Conservation (phyloP, 2,329 filamentous ascomycete genomes). For the Cadophora gregata region DNA sequence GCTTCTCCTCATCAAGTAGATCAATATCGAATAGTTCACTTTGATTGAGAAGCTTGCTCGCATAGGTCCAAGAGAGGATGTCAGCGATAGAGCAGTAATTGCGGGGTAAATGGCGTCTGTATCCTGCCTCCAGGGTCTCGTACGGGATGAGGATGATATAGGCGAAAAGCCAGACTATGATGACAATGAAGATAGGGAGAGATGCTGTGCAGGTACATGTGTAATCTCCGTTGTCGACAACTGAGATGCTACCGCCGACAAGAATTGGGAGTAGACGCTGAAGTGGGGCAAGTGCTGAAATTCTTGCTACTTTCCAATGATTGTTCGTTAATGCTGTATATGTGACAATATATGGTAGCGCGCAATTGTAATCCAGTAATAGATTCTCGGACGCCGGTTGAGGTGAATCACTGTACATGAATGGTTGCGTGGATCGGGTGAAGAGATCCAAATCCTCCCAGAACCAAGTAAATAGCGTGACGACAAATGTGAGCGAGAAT, state of each 20-base stretch:
- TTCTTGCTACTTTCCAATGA: conserved; percentile 11
- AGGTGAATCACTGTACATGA: not conserved
- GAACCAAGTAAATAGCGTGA: not conserved
- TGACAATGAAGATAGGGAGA: not conserved
- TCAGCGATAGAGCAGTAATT: conserved; percentile 7
- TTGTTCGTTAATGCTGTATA: conserved; percentile 11
- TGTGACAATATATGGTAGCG: not conserved
- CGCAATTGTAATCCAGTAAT: conserved; percentile 13
- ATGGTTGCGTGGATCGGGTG: conserved; percentile 12
- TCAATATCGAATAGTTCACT: not conserved
- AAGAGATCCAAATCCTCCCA: conserved; percentile 16
- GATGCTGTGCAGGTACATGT: conserved; percentile 1
- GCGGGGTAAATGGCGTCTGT: not conserved
- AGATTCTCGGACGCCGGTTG: conserved; percentile 12
- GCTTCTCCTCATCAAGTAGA: not conserved
- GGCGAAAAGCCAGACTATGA: conserved; percentile 9
- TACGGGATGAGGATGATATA: conserved; percentile 8
- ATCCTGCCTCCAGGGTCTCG: not conserved
- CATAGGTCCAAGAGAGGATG: conserved; percentile 7
- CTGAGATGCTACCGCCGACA: conserved; percentile 7
- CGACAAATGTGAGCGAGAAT: not conserved
- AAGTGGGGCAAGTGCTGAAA: conserved; percentile 8
- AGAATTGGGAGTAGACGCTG: conserved; percentile 4
- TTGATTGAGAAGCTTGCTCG: not conserved
- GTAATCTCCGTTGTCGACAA: conserved; percentile 6